phyloP scores from a whole-genome alignment of 768 basidiomycete genomes.

The Boletus tylopilopsis region DNA sequence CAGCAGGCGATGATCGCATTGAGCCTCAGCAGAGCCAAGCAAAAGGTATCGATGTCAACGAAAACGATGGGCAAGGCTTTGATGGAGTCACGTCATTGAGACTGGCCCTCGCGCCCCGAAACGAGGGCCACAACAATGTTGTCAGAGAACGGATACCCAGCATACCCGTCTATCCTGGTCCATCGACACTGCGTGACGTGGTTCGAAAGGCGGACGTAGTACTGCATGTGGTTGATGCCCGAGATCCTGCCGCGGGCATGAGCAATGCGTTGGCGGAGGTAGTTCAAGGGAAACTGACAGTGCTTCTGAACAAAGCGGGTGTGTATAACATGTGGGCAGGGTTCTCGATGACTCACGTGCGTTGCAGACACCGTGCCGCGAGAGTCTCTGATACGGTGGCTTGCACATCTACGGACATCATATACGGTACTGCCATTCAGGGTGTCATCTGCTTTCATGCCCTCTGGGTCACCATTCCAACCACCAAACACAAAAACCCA shows the following conservation, averaged over 20 bases:
- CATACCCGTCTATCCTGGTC: constrained; percentile 26
- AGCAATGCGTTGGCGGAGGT: constrained; percentile 56
- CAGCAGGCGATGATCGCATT: constrained; percentile 28
- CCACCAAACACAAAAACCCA: constrained; percentile 44
- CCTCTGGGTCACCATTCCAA: constrained; percentile 29
- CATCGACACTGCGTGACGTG: constrained; percentile 37
- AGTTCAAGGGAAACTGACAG: constrained; percentile 44
- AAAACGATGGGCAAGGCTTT: constrained; percentile 28
- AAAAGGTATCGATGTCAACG: constrained; percentile 30
- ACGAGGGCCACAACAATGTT: not conserved
- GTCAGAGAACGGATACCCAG: constrained; percentile 8
- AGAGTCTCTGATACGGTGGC: constrained; percentile 73
- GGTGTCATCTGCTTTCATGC: constrained; percentile 64
- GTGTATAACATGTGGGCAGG: constrained; percentile 25
- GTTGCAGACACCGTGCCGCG: constrained; percentile 70
- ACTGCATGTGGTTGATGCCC: constrained; percentile 76
- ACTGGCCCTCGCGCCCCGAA: not conserved
- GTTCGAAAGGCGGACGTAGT: constrained; percentile 77
- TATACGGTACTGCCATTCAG: constrained; percentile 71
- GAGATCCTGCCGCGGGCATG: constrained; percentile 74
- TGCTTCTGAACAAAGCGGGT: constrained; percentile 91
- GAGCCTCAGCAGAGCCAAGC: constrained; percentile 23
- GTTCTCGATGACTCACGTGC: not conserved
- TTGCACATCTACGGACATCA: constrained; percentile 51
- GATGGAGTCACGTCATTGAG: constrained; percentile 37